These are phyloP conservation scores for Coriaria nepalensis DNA, from an alignment of 306 rosid species.

Conservation along the genomic window DNA sequence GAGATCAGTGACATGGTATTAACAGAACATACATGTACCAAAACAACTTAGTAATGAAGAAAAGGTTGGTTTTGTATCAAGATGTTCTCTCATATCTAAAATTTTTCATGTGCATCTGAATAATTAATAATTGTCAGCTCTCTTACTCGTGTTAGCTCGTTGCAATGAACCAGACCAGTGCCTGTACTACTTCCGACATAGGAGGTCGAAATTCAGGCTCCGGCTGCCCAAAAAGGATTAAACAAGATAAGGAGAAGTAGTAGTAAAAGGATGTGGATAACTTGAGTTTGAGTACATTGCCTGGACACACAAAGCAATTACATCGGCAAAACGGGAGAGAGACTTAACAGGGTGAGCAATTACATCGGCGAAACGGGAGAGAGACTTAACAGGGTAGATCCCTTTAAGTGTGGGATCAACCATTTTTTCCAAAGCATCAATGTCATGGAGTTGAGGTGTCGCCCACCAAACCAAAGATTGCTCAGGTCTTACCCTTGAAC, in stretches of 20 bases:
- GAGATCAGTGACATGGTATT: too few species aligned
- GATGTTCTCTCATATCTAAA: too few species aligned
- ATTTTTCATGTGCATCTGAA: too few species aligned
- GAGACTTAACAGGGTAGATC: slow-evolving; percentile 85
- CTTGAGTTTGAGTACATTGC: slow-evolving; percentile 23
- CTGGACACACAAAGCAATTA: slow-evolving; percentile 93
- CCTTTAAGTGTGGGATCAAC: slow-evolving; percentile 87
- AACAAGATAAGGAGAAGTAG: too few species aligned
- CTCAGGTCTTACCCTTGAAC: slow-evolving; percentile 74
- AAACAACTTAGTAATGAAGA: too few species aligned
- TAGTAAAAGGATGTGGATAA: not conserved
- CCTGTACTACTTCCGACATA: slow-evolving; percentile 16
- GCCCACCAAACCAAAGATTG: slow-evolving; percentile 98
- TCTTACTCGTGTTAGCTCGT: slow-evolving; percentile 14
- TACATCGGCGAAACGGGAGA: slow-evolving; percentile 94
- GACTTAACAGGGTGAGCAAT: slow-evolving; percentile 94
- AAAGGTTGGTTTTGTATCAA: too few species aligned
- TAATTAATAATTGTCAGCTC: not conserved
- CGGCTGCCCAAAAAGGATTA: slow-evolving; percentile 8
- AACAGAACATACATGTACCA: too few species aligned
- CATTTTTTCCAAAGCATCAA: slow-evolving; percentile 91
- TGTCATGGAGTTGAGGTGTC: slow-evolving; percentile 96
- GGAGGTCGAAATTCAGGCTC: slow-evolving; percentile 19
- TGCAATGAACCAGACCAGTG: slow-evolving; percentile 12
- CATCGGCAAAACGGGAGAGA: slow-evolving; percentile 95